Base-by-base conservation (phyloP, 371 early-diverging fungal species). In the Mucor sp. region DNA sequence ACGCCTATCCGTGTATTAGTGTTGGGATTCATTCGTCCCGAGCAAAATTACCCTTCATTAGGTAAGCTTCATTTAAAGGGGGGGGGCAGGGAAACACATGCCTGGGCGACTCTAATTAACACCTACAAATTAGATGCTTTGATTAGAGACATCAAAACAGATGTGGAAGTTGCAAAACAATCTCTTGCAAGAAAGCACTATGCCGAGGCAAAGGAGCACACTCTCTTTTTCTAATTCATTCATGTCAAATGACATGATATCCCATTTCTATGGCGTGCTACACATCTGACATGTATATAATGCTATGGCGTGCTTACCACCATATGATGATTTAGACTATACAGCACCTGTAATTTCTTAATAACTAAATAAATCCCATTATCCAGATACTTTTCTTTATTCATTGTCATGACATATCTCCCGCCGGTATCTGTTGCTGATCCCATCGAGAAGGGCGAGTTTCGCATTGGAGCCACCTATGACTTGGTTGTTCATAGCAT, bases 121-220 rank as follows among this genome's bases (percentile, higher is more conserved):
- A 11, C 19, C 6, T 8, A 27, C 12, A 27, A 1, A n/a, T 76
- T n/a, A 93, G 98, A 95, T 59, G 95, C 91, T 19, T 76, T 98
- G 37, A 93, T 97, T 44, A 80, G 85, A n/a, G 98, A 97, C 73
- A 98, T 98, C 75, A 87, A 92, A 50, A 89, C 86, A 11, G 98
- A 98, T 71, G 94, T 97, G 35, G 79, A 88, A 48, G 94, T 92
- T 3, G 94, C 95, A 15, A 79, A 88, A 25, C 84, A 85, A 23
- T 91, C 90, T 4, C 69, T 96, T 39, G 72, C 76, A 27, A 84
- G 94, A 33, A 72, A 61, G 19, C 21, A 43, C 7, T 72, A 72
- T 65, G 4, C 56, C 39, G 62, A 65, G 41, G 19, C 65, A 6
- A 72, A 62, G 27, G 47, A 68, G 7, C 72, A 72, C 14, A 9